Evolutionary conservation across 2,329 filamentous ascomycete species (phyloP), one percentile per base, ranked within the genome.

Genomic region (Dothidotthia symphoricarpi): DNA sequence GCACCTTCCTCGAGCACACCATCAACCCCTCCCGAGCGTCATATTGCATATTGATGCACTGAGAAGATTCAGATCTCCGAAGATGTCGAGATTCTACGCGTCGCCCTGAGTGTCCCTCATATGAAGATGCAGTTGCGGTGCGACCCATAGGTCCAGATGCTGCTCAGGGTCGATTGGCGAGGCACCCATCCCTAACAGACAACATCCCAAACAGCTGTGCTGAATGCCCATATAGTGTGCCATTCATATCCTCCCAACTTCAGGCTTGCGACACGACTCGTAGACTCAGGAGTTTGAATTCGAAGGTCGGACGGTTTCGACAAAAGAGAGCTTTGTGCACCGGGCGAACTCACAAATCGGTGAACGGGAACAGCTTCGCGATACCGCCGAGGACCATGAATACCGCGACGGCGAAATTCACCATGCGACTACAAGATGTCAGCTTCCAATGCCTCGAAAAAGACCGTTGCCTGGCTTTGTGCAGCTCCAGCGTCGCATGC

Each of bases 311-410:
- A 34, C 28, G 38, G 16, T 12, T 11, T 13, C 12, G 24, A 19
- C n/a, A 29, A 16, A 24, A n/a, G 31, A 49, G 31, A 30, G 35
- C 33, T 22, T 22, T 9, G 24, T 45, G 24, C 34, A 27, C 43
- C 32, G 33, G 70, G 63, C 70, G 73, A 42, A 65, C 56, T 64
- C 59, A 65, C 58, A 67, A 61, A 44, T 62, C 57, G 43, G 59
- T 52, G 41, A 64, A 57, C 16, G 71, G 63, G 64, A 86, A 86
- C 72, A 89, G 82, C 62, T 87, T 82, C 47, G 75, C 76, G 61
- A 89, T 76, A 58, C 89, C 91, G 51, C 90, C 91, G 31, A 95
- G 75, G 31, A 95, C 75, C 82, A 95, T 94, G 53, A 95, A 78
- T 54, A 84, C 84, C 59, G 84, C 93, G 49, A 94, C 83, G 59